phyloP scores from a whole-genome alignment of 495 filamentous ascomycete species.

The Neurospora sp. region DNA sequence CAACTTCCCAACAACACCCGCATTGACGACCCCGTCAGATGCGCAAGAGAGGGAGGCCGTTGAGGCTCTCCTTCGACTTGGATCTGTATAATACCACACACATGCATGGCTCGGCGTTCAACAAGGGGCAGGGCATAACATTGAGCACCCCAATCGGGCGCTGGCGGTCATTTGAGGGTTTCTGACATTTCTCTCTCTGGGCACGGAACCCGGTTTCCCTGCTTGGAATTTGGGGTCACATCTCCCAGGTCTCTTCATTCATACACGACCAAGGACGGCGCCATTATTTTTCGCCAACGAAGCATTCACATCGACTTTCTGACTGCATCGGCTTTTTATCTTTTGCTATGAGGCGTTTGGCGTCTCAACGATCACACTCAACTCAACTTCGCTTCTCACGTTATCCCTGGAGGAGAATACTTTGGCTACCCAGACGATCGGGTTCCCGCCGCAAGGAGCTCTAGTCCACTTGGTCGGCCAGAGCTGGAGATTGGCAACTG shows the following conservation, averaged over 20 bases:
- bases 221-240: background rate
- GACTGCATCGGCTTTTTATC: background rate
- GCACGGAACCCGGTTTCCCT: background rate
- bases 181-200: background rate
- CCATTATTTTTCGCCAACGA: background rate
- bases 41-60: conserved; percentile 74
- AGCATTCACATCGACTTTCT: background rate
- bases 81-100: conserved; percentile 63
- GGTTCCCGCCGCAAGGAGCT: background rate
- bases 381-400: background rate
- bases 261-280: background rate
- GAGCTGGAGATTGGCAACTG: background rate
- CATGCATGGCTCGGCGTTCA: conserved; percentile 40
- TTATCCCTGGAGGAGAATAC: background rate
- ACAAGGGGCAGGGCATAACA: conserved; percentile 12
- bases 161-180: background rate
- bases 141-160: background rate
- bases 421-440: background rate
- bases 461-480: background rate
- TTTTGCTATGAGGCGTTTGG: background rate
- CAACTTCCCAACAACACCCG: conserved; percentile 32
- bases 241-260: background rate
- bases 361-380: background rate
- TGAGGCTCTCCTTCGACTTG: conserved; percentile 73
- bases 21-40: conserved; percentile 43